Percentiles rank a stretch among this genome's conserved stretches.
Evolutionary conservation across 2,329 filamentous ascomycete species (phyloP).

Genomic region (Alternaria arbusti): DNA sequence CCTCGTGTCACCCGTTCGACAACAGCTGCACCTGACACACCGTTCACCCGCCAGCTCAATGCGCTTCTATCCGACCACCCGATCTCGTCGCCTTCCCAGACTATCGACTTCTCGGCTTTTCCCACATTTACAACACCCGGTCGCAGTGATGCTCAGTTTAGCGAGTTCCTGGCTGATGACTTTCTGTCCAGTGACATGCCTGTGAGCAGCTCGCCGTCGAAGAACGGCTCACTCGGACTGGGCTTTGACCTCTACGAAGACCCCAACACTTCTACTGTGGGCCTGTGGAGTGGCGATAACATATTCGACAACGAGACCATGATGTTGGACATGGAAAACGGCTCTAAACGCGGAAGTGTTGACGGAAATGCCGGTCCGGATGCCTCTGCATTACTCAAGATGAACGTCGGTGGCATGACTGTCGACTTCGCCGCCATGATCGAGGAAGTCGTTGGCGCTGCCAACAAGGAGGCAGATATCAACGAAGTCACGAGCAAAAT

Average conservation of each 20-base stretch:
- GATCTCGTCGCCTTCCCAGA: conserved; percentile 39
- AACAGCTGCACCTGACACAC: conserved; percentile 54
- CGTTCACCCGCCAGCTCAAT: conserved; percentile 68
- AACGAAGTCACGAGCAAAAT: background rate
- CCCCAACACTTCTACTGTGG: conserved; percentile 41
- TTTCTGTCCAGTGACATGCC: conserved; percentile 48
- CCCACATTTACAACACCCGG: conserved; percentile 40
- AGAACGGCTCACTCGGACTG: conserved; percentile 25
- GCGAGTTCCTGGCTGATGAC: conserved; percentile 39
- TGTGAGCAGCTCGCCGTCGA: conserved; percentile 44
- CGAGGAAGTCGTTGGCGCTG: conserved; percentile 41
- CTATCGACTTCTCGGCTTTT: conserved; percentile 46
- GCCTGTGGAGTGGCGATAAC: conserved; percentile 42
- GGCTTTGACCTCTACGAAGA: conserved; percentile 49
- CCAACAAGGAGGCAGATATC: conserved; percentile 20
- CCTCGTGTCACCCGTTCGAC: conserved; percentile 44
- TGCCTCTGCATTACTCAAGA: conserved; percentile 29
- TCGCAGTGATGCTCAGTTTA: conserved; percentile 31
- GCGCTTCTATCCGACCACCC: conserved; percentile 60
- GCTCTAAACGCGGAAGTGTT: conserved; percentile 8
- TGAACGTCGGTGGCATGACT: conserved; percentile 36
- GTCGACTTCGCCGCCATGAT: conserved; percentile 48
- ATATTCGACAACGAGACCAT: conserved; percentile 44
- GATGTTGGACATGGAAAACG: conserved; percentile 24
- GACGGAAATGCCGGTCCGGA: conserved; percentile 13